Percentiles rank a stretch among this genome's conserved stretches.
phyloP scores from a whole-genome alignment of 116 monocot species.

The Zostera marina region DNA sequence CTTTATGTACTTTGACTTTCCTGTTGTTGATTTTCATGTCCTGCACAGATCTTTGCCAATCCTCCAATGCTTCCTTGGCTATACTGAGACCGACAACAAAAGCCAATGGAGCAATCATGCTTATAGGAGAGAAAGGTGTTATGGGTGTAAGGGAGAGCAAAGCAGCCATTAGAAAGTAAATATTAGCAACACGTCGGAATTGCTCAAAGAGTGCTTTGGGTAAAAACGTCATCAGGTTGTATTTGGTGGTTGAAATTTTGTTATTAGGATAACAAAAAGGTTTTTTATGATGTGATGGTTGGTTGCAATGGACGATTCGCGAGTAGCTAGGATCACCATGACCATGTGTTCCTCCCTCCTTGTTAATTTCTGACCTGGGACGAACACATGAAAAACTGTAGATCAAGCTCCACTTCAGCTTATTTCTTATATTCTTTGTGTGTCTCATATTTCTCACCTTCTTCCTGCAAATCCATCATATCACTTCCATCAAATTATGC shows the following conservation, averaged over 20 bases:
- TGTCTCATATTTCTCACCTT: conserved; percentile 7
- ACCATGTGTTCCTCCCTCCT: conserved; percentile 17
- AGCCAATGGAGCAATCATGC: conserved; percentile 85
- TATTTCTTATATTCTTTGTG: conserved; percentile 29
- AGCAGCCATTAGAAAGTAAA: conserved; percentile 80
- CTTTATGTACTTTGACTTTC: conserved; percentile 53
- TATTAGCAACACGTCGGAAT: conserved; percentile 80
- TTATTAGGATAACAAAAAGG: conserved; percentile 72
- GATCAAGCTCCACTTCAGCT: conserved; percentile 82
- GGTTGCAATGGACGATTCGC: conserved; percentile 72
- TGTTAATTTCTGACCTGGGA: conserved; percentile 26
- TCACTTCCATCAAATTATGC: no score
- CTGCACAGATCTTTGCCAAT: conserved; percentile 84
- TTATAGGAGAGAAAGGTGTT: conserved; percentile 60
- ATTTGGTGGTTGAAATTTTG: conserved; percentile 89
- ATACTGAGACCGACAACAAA: conserved; percentile 87
- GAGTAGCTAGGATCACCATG: conserved; percentile 78
- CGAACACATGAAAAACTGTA: conserved; percentile 80
- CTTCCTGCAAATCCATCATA: not conserved
- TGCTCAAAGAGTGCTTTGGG: conserved; percentile 95
- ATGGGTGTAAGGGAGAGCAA: conserved; percentile 76
- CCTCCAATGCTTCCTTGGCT: conserved; percentile 85
- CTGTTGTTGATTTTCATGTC: conserved; percentile 88
- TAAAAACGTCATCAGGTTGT: conserved; percentile 80
- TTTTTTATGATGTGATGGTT: conserved; percentile 52